Evolutionary conservation across 257 asterid species (phyloP).

Genomic region (Forsythia viridissima): DNA sequence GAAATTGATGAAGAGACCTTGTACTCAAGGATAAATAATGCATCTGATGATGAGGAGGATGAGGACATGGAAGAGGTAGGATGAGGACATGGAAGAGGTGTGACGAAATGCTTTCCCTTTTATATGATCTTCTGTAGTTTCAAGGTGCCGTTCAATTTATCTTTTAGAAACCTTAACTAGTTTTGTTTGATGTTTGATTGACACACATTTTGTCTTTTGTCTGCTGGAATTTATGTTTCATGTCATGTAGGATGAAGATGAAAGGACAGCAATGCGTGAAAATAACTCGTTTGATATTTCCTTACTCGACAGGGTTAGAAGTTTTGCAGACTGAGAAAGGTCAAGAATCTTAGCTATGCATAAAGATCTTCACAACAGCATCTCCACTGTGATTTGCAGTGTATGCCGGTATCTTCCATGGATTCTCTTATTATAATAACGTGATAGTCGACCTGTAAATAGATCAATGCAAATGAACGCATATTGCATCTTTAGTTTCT

Average conservation of each 20-base stretch:
- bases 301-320: too few species aligned
- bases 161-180: background rate
- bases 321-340: too few species aligned
- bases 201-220: background rate
- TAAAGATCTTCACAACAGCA: too few species aligned
- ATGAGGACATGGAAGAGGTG: conserved; percentile 34
- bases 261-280: background rate
- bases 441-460: too few species aligned
- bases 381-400: too few species aligned
- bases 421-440: too few species aligned
- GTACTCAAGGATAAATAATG: conserved; percentile 34
- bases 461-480: too few species aligned
- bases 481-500: too few species aligned
- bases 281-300: too few species aligned
- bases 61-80: conserved; percentile 29
- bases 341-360: too few species aligned
- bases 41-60: conserved; percentile 30
- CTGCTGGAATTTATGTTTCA: background rate
- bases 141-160: background rate
- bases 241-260: background rate
- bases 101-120: background rate
- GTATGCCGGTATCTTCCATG: too few species aligned
- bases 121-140: background rate
- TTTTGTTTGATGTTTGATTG: background rate
- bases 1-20: conserved; percentile 40